Evolutionary conservation across 805 yeast species (phyloP).

Genomic region (Candida incommunis): DNA sequence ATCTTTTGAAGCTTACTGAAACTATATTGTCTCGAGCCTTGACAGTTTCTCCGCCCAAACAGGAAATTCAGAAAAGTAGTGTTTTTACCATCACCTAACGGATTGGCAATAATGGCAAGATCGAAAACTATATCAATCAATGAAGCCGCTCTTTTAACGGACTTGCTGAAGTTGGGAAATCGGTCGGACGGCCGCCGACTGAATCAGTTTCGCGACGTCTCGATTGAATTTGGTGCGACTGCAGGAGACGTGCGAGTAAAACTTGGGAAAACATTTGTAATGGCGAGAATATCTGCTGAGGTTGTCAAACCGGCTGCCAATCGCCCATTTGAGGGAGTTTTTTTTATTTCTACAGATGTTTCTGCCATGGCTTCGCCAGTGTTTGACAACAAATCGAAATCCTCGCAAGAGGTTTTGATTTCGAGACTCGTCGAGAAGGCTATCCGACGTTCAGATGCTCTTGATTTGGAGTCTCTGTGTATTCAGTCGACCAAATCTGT

Average conservation of each 20-base stretch:
- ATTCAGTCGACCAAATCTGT: slow-evolving; percentile 82
- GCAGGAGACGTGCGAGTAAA: slow-evolving; percentile 70
- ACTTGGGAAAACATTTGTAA: slow-evolving; percentile 62
- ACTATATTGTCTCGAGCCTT: too few species aligned
- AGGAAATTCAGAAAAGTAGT: too few species aligned
- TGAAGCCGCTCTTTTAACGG: slow-evolving; percentile 12
- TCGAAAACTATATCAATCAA: background rate
- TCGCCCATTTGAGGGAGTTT: slow-evolving; percentile 86
- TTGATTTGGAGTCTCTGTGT: slow-evolving; percentile 83
- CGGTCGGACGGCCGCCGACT: slow-evolving; percentile 60
- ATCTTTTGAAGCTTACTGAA: too few species aligned
- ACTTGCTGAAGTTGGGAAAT: slow-evolving; percentile 40
- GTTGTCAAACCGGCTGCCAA: slow-evolving; percentile 75
- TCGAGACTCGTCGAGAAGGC: slow-evolving; percentile 83
- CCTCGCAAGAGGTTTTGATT: slow-evolving; percentile 63
- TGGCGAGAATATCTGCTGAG: slow-evolving; percentile 61
- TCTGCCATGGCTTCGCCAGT: slow-evolving; percentile 81
- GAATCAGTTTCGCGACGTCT: slow-evolving; percentile 48
- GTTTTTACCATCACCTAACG: too few species aligned
- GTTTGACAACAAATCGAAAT: slow-evolving; percentile 58
- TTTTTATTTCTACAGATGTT: slow-evolving; percentile 71
- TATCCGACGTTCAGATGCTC: slow-evolving; percentile 75
- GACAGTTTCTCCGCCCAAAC: too few species aligned
- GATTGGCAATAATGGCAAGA: too few species aligned
- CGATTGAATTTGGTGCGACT: slow-evolving; percentile 43